Base-by-base conservation (phyloP, 805 yeast species). In the Starmerella apicola region DNA sequence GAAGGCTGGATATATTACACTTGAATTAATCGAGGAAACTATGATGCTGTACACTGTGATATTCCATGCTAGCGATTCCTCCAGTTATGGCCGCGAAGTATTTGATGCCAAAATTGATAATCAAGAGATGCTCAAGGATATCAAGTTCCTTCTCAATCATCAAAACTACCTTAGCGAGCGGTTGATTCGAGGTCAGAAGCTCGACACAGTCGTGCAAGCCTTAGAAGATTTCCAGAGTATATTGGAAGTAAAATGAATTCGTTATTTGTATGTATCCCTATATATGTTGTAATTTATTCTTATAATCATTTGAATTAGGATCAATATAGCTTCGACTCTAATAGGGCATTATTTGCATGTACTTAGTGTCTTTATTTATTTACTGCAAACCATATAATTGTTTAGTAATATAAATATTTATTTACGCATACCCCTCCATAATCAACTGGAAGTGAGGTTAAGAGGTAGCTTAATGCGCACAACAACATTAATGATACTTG, bases 101-200 rank as follows among this genome's bases (percentile, higher is more conserved):
- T 31, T 30, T 5, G 43, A 32, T 10, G 28, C 38, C 5, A 16
- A 30, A 18, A 38, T 44, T 24, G 59, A 76, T 43, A 66, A 78
- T 43, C 70, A 67, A n/a, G 73, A 70, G 20, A 68, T 86, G 45
- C 62, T 67, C 3, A 72, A 68, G 32, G 72, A 78, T 9, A 61
- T 85, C 41, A 78, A 72, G 40, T 81, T 83, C 49, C 66, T 86
- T 30, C 66, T 83, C 45, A 78, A 86, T 21, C 96, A 86, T 59
- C 95, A 94, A 12, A 84, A 83, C 57, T 85, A 76, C 50, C 62
- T 86, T 45, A 69, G 26, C 8, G 38, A 43, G 9, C 25, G 50
- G 10, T 33, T 41, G 12, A 22, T 37, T 3, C 20, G 27, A 8
- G 30, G 25, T 5, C 44, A 37, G 3, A 40, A 45, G 13, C 15